These are phyloP conservation scores for Ramularia endophylla DNA, from an alignment of 2,329 filamentous ascomycete species.

Conservation along the genomic window DNA sequence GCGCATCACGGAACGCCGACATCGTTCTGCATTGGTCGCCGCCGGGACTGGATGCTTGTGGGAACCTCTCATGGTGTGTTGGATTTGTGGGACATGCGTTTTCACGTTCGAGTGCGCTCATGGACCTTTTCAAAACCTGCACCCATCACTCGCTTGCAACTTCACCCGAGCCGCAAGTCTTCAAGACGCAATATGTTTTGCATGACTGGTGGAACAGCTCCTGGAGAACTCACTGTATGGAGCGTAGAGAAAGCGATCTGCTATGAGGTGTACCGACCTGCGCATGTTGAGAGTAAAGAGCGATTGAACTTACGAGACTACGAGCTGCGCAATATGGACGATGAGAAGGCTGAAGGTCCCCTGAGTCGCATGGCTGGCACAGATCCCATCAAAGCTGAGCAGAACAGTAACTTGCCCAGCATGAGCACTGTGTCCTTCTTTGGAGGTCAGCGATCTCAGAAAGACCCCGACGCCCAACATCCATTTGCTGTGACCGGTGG, in stretches of 20 bases:
- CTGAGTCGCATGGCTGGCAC: slow-evolving; percentile 75
- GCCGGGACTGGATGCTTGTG: slow-evolving; percentile 82
- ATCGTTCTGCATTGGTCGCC: slow-evolving; percentile 81
- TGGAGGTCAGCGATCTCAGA: slow-evolving; percentile 63
- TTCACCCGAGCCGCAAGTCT: slow-evolving; percentile 56
- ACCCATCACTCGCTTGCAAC: slow-evolving; percentile 69
- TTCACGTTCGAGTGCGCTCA: slow-evolving; percentile 76
- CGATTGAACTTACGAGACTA: slow-evolving; percentile 54
- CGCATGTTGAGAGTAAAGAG: slow-evolving; percentile 50
- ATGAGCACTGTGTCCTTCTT: slow-evolving; percentile 44
- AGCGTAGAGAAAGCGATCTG: slow-evolving; percentile 87
- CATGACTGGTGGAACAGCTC: slow-evolving; percentile 78
- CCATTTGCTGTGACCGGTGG: slow-evolving; percentile 84
- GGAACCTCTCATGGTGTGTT: slow-evolving; percentile 91
- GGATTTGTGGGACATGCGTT: slow-evolving; percentile 95
- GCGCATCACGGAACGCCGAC: slow-evolving; percentile 88
- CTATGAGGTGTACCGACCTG: slow-evolving; percentile 74
- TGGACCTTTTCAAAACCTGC: slow-evolving; percentile 82
- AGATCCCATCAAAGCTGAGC: slow-evolving; percentile 45
- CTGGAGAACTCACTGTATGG: slow-evolving; percentile 91
- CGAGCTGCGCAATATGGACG: slow-evolving; percentile 82
- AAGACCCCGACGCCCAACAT: slow-evolving; percentile 65
- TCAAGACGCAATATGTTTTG: slow-evolving; percentile 77
- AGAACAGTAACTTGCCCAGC: slow-evolving; percentile 7
- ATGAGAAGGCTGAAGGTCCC: slow-evolving; percentile 81